A percentile compares a stretch with the other conserved stretches of the same genome.
These are phyloP conservation scores for Microstegium vimineum DNA, from an alignment of 176 grass and related monocot species.

Conservation along the genomic window DNA sequence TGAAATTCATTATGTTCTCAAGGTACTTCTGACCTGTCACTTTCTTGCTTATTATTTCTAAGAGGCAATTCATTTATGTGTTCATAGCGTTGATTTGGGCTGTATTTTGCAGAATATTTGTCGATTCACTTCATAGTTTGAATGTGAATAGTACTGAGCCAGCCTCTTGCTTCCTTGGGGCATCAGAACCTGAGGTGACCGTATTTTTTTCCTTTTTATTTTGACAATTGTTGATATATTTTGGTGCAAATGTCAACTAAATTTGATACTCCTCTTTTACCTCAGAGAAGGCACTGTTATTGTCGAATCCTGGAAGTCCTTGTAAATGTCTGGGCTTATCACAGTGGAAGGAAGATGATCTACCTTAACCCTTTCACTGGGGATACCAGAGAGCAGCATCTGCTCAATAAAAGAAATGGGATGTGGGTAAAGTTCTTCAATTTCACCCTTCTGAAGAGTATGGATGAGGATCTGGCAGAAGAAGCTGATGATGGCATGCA, in stretches of 20 bases:
- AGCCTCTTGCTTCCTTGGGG: conserved; percentile 71
- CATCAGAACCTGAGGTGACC: conserved; percentile 74
- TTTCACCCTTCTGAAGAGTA: conserved; percentile 76
- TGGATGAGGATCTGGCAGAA: conserved; percentile 99
- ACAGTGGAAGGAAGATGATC: conserved; percentile 81
- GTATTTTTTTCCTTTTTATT: conserved; percentile 2
- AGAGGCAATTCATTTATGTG: background rate
- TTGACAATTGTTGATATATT: conserved; percentile 11
- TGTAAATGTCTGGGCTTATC: conserved; percentile 97
- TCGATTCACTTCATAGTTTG: conserved; percentile 85
- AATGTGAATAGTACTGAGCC: conserved; percentile 44
- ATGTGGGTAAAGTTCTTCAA: conserved; percentile 96
- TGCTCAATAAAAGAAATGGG: conserved; percentile 44
- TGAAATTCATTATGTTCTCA: conserved; percentile 95
- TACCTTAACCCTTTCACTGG: conserved; percentile 76
- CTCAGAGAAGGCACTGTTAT: conserved; percentile 96
- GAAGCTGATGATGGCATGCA: conserved; percentile 85
- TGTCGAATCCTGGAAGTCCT: conserved; percentile 87
- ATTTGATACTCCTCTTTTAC: conserved; percentile 13
- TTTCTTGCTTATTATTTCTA: background rate
- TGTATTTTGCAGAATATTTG: conserved; percentile 72
- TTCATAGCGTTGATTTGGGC: conserved; percentile 3
- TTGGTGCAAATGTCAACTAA: conserved; percentile 18
- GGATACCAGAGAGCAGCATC: conserved; percentile 66
- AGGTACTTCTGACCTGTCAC: conserved; percentile 43